Base-by-base conservation (phyloP, 768 basidiomycete species). In the Tephrocybe rancida region DNA sequence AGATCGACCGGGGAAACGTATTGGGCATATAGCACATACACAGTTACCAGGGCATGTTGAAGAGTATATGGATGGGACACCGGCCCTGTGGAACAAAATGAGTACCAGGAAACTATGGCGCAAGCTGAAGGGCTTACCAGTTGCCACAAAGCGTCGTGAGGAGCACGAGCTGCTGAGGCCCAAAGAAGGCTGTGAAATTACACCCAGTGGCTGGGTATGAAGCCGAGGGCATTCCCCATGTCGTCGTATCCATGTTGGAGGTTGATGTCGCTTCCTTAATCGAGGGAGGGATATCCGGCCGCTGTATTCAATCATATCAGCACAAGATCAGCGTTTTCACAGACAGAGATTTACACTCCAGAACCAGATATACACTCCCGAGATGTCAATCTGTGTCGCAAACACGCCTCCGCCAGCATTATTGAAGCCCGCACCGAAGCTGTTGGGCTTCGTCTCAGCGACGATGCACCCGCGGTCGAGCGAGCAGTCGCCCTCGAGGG, bases 141-240 rank as follows among this genome's bases (percentile, higher is more conserved):
- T 53, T 57, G 48, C 85, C 85, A 54, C 86, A 87, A 9, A 88
- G 74, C 0, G 87, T 88, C 18, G 84, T 90, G 37, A 88, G 78
- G 22, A 91, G 76, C 9, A 89, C 81, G 16, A 91, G 71, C 30
- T 81, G 74, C 58, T 91, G 88, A 6, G 84, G 80, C 27, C 79
- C 71, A 66, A 89, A 88, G 67, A 75, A 86, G 37, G 74, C 50
- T 13, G 71, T 69, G 21, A 83, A 70, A 42, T 81, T 67, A 65
- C 90, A 92, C 2, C 74, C 73, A 3, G 73, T 63, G 1, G 75
- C 63, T 1, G 84, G 81, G 70, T 85, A 92, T 25, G 84, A 79
- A 0, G 83, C 87, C 4, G 83, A 78, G 0, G 92, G 91, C 26
- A 71, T 68, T 0, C 90, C 90, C 57, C 79, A 71, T 61, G 68